A percentile compares a stretch with the other conserved stretches of the same genome.
These are phyloP conservation scores for Clonostachys byssicola DNA, from an alignment of 2,329 filamentous ascomycete genomes.

Conservation along the genomic window DNA sequence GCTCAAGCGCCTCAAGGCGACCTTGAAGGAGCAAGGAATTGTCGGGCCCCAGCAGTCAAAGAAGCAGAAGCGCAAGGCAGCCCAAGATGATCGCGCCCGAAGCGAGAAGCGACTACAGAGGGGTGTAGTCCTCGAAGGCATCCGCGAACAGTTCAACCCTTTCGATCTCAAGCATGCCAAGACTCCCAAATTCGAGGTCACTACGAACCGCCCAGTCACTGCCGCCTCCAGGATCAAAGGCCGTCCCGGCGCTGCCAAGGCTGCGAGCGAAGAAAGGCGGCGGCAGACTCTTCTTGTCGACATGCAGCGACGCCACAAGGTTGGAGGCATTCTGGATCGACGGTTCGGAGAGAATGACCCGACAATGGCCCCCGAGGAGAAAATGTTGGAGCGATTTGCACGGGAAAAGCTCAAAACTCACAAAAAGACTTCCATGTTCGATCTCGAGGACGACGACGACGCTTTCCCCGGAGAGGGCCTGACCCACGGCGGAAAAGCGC, in stretches of 20 bases:
- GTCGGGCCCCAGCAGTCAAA: conserved; percentile 91
- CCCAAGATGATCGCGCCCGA: conserved; percentile 60
- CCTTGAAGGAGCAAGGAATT: conserved; percentile 83
- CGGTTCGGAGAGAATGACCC: conserved; percentile 96
- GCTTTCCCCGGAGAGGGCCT: conserved; percentile 62
- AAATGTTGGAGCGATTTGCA: conserved; percentile 86
- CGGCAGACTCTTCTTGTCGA: conserved; percentile 83
- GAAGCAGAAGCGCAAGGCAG: conserved; percentile 79
- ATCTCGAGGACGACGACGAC: conserved; percentile 68
- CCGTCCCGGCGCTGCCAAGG: conserved; percentile 80
- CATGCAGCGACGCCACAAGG: conserved; percentile 84
- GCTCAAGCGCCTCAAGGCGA: conserved; percentile 91
- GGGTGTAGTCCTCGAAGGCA: conserved; percentile 73
- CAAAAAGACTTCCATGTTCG: conserved; percentile 78
- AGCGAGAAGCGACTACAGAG: conserved; percentile 72
- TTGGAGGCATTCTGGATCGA: conserved; percentile 87
- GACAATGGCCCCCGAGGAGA: conserved; percentile 88
- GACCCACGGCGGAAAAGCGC: conserved; percentile 77
- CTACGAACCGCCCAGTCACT: conserved; percentile 55
- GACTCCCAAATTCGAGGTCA: conserved; percentile 81
- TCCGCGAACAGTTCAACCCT: conserved; percentile 95
- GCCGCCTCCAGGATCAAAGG: conserved; percentile 59
- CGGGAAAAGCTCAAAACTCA: conserved; percentile 77
- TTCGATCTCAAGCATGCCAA: conserved; percentile 86
- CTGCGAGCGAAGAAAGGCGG: conserved; percentile 81